Evolutionary conservation across 1,284 basidiomycete species (phyloP).

Genomic region (Marasmius sp.): DNA sequence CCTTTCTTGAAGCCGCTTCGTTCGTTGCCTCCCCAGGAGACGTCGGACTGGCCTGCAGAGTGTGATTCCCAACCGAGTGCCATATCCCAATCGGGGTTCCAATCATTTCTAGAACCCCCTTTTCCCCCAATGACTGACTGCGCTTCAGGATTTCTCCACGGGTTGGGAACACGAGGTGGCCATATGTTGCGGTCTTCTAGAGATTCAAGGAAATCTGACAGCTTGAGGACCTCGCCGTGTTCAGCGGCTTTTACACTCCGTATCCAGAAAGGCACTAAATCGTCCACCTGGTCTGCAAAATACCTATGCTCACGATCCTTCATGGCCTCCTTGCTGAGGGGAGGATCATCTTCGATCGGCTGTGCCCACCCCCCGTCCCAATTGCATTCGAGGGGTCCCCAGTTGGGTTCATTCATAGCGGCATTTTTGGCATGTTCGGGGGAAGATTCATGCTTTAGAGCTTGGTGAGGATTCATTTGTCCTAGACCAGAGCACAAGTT

Average conservation of each 20-base stretch:
- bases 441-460: neutral
- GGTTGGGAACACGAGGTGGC: constrained; percentile 9
- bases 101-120: neutral
- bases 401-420: constrained; percentile 18
- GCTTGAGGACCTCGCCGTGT: constrained; percentile 41
- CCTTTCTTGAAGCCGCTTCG: neutral
- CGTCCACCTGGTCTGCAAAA: constrained; percentile 43
- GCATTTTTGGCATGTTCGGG: constrained; percentile 22
- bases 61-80: neutral
- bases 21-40: neutral
- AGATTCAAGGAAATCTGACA: constrained; percentile 52
- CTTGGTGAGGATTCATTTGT: constrained; percentile 7
- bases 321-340: constrained; percentile 38
- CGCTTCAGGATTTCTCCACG: constrained; percentile 7
- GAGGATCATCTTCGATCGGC: constrained; percentile 5
- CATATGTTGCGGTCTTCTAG: constrained; percentile 23
- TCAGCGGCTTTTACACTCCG: constrained; percentile 51
- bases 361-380: constrained; percentile 4
- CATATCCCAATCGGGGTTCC: constrained; percentile 16
- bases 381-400: constrained; percentile 7
- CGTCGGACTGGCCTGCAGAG: neutral
- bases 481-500: constrained; percentile 27
- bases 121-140: constrained; percentile 15
- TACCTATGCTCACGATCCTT: constrained; percentile 52
- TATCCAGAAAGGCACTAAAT: constrained; percentile 57